Evolutionary conservation across 495 filamentous ascomycete species (phyloP), one percentile per base, ranked within the genome.

Genomic region (Neurospora discreta): DNA sequence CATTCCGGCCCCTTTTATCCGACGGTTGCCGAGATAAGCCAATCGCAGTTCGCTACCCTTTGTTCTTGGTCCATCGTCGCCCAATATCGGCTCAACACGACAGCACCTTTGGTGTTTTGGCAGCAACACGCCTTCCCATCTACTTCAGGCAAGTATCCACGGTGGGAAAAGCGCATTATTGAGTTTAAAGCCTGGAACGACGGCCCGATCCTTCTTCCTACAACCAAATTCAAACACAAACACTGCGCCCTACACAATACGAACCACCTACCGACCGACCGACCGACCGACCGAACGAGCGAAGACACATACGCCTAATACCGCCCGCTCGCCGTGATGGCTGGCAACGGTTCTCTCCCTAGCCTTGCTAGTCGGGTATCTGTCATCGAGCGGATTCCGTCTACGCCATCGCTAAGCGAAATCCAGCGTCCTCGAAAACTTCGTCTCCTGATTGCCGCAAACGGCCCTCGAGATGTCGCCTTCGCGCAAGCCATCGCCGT

Each of bases 401-500:
- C 79, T 41, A 78, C 71, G 44, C 74, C 79, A n/a, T 83, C 82
- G 2, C 71, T 84, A 41, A 80, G 78, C 75, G 81, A 84, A 71
- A 77, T 81, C 69, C 82, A 79, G 69, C 80, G 81, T 9, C 80
- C 82, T 58, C 79, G 79, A 44, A 83, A 82, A 40, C 76, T 88
- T 26, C 84, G 80, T 46, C 80, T 88, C 18, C 78, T 88, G 26
- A 78, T 88, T n/a, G 82, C 84, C 38, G 81, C 85, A 46, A 87
- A 87, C 74, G 85, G 86, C 67, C 78, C 81, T 68, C 80, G 79
- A 16, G 85, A 88, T 67, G 81, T 85, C 42, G 83, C 86, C 65
- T 84, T 80, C 70, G 86, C 86, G 23, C 81, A 86, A 73, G 80
- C 83, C 13, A 84, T 88, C 65, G 85, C 84, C 69, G 83, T 88